Conservation (phyloP, 2,329 filamentous ascomycete species). For the Dothideomycetes sp. region DNA sequence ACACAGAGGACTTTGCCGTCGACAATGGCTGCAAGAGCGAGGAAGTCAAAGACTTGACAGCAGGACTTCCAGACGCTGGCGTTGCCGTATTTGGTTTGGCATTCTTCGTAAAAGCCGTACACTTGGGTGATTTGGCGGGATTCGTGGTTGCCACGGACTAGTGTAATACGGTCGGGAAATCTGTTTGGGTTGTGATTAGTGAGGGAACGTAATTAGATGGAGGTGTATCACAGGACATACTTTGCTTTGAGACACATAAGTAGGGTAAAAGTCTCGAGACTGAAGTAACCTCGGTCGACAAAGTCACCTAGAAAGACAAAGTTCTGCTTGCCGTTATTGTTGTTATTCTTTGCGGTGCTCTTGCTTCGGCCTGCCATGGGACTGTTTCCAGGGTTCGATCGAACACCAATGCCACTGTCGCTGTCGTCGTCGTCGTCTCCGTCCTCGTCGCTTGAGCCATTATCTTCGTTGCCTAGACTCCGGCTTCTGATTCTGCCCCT, state of each 20-base stretch:
- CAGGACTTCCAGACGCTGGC: slow-evolving; percentile 99
- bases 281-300: slow-evolving; percentile 65
- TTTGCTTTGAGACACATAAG: slow-evolving; percentile 64
- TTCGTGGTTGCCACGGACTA: slow-evolving; percentile 97
- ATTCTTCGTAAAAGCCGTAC: slow-evolving; percentile 99
- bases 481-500: slow-evolving; percentile 26
- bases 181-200: slow-evolving; percentile 10
- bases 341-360: slow-evolving; percentile 24
- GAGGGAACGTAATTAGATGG: neutral
- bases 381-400: slow-evolving; percentile 12
- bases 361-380: slow-evolving; percentile 23
- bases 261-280: slow-evolving; percentile 61
- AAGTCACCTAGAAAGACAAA: slow-evolving; percentile 66
- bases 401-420: slow-evolving; percentile 30
- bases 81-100: slow-evolving; percentile 96
- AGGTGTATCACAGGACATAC: slow-evolving; percentile 25
- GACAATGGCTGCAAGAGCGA: slow-evolving; percentile 91
- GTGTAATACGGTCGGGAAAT: slow-evolving; percentile 81
- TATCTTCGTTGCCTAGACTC: slow-evolving; percentile 18
- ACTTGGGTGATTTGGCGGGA: slow-evolving; percentile 98
- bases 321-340: slow-evolving; percentile 51
- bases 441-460: slow-evolving; percentile 25
- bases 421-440: slow-evolving; percentile 38
- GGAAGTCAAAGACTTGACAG: slow-evolving; percentile 97
- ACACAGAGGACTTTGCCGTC: slow-evolving; percentile 99